A percentile compares a stretch with the other conserved stretches of the same genome.
Conservation (phyloP, 2,329 filamentous ascomycete genomes). For the Xylaria sp. region DNA sequence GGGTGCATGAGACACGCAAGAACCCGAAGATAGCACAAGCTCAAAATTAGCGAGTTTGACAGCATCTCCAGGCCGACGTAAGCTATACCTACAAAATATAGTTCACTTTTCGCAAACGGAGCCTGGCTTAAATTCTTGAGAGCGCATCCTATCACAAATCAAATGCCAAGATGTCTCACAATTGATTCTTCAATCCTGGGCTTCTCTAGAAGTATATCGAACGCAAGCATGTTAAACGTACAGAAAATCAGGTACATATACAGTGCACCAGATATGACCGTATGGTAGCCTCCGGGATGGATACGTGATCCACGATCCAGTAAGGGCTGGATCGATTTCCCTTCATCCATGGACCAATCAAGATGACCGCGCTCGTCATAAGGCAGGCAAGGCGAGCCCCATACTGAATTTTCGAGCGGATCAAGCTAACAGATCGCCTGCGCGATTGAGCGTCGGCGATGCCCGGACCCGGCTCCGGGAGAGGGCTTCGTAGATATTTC, state of each 20-base stretch:
- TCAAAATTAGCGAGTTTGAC: not conserved
- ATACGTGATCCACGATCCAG: conserved; percentile 32
- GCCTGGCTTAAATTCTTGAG: not conserved
- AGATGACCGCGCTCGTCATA: conserved; percentile 24
- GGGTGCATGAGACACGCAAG: conserved; percentile 27
- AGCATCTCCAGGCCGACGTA: not conserved
- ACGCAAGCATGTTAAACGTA: conserved; percentile 25
- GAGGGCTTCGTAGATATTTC: not conserved
- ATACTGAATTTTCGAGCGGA: conserved; percentile 9
- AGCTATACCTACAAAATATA: not conserved
- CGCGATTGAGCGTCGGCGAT: not conserved
- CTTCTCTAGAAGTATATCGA: not conserved
- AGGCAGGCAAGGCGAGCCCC: conserved; percentile 21
- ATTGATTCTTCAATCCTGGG: not conserved
- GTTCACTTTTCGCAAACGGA: not conserved
- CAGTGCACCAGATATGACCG: conserved; percentile 1
- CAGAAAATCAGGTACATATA: conserved; percentile 19
- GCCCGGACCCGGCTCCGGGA: not conserved
- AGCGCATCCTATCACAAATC: not conserved
- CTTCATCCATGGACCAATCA: conserved; percentile 34
- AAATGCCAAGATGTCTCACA: conserved; percentile 3
- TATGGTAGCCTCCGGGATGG: conserved; percentile 23
- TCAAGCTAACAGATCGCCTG: not conserved
- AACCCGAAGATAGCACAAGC: conserved; percentile 17
- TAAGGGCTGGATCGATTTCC: conserved; percentile 34